phyloP scores from a whole-genome alignment of 345 rosid genomes.

The Citrus hindsii region DNA sequence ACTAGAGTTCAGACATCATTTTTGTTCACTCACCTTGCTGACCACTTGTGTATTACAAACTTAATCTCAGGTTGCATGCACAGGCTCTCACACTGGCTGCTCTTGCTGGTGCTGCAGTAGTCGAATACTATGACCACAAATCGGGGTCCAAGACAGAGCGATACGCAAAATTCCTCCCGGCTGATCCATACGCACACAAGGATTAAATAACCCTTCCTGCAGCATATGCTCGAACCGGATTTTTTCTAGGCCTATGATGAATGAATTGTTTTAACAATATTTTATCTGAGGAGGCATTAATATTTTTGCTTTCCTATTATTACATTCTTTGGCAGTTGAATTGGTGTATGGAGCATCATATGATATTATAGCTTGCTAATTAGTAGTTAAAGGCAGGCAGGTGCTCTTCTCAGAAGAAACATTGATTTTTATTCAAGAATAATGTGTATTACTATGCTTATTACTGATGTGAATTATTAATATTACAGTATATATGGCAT shows the following conservation, averaged over 20 bases:
- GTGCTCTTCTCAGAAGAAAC: not conserved
- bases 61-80: slow-evolving; percentile 71
- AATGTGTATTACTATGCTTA: no score
- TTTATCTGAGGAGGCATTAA: not conserved
- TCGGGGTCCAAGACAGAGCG: slow-evolving; percentile 46
- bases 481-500: not conserved
- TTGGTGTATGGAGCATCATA: not conserved
- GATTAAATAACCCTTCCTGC: slow-evolving; percentile 23
- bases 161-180: slow-evolving; percentile 47
- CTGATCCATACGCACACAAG: slow-evolving; percentile 38
- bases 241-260: not conserved
- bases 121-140: slow-evolving; percentile 78
- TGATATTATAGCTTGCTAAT: not conserved
- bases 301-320: not conserved
- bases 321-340: not conserved
- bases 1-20: not conserved
- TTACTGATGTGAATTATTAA: not conserved
- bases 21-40: not conserved
- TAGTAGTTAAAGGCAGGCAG: not conserved
- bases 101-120: slow-evolving; percentile 84
- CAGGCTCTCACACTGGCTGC: slow-evolving; percentile 92
- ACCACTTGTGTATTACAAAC: not conserved
- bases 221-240: not conserved
- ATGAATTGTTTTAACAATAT: not conserved
- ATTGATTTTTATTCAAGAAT: not conserved